Conservation (phyloP, 1,139 yeast genomes). For the Kluyveromyces sp. region DNA sequence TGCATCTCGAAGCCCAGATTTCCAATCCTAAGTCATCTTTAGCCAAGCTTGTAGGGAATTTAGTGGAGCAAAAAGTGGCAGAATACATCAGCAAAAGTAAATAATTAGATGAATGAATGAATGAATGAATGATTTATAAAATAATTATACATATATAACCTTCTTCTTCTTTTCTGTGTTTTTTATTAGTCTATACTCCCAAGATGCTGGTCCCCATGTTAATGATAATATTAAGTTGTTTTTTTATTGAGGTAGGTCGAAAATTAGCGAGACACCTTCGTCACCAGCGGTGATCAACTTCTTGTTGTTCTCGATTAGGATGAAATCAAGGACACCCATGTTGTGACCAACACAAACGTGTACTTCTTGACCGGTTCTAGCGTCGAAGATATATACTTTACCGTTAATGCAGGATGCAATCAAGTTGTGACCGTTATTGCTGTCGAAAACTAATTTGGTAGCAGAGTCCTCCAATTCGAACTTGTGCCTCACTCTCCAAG, state of each 20-base stretch:
- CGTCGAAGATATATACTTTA: conserved; percentile 78
- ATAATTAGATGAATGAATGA: neutral
- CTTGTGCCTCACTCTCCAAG: conserved; percentile 78
- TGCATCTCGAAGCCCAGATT: conserved; percentile 49
- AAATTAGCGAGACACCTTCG: conserved; percentile 86
- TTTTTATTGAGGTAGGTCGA: conserved; percentile 30
- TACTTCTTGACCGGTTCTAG: conserved; percentile 74
- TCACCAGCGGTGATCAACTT: conserved; percentile 93
- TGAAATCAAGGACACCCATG: conserved; percentile 87
- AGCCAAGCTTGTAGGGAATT: conserved; percentile 14
- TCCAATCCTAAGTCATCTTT: conserved; percentile 28
- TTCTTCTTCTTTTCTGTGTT: too few relatives aligned
- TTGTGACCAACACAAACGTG: conserved; percentile 86
- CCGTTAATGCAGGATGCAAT: conserved; percentile 82
- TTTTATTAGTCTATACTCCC: too few relatives aligned
- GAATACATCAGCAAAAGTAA: neutral
- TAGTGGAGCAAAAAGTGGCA: conserved; percentile 19
- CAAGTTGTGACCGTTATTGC: conserved; percentile 44
- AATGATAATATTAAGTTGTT: too few relatives aligned
- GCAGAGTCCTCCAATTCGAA: conserved; percentile 71
- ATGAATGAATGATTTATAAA: neutral
- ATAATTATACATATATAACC: neutral
- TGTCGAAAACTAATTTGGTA: conserved; percentile 67
- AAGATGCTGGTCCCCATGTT: too few relatives aligned
- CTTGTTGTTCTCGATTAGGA: conserved; percentile 51